These are phyloP conservation scores for Yamadazyma epiphylla DNA, from an alignment of 1,139 yeast genomes.

Conservation along the genomic window DNA sequence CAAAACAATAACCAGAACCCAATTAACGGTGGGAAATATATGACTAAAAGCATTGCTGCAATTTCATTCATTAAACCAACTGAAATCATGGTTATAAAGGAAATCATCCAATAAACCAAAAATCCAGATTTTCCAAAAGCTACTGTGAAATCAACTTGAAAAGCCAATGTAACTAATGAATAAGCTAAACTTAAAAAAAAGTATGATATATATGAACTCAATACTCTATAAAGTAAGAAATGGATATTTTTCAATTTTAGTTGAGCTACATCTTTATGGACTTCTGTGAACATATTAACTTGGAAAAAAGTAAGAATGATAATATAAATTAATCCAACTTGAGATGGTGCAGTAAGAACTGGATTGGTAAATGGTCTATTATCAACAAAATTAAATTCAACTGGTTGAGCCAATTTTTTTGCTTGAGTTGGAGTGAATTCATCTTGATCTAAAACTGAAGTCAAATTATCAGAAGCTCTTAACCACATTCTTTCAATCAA, in stretches of 20 bases:
- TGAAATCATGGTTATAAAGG: conserved; percentile 40
- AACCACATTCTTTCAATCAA: conserved; percentile 19
- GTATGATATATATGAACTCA: conserved; percentile 26
- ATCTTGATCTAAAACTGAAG: conserved; percentile 7
- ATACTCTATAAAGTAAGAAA: conserved; percentile 28
- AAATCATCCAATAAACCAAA: conserved; percentile 42
- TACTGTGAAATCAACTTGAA: conserved; percentile 37
- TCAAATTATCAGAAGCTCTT: conserved; percentile 5
- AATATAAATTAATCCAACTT: conserved; percentile 73
- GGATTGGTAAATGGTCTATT: conserved; percentile 47
- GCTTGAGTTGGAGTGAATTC: conserved; percentile 13
- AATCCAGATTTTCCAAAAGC: conserved; percentile 43
- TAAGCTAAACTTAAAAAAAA: conserved; percentile 34
- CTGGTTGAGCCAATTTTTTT: conserved; percentile 25
- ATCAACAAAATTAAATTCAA: conserved; percentile 40
- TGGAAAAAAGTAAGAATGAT: conserved; percentile 62
- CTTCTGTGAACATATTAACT: conserved; percentile 52
- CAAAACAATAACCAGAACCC: conserved; percentile 44
- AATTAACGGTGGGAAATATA: conserved; percentile 33
- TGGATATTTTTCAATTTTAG: conserved; percentile 26
- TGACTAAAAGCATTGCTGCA: conserved; percentile 28
- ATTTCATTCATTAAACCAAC: conserved; percentile 42
- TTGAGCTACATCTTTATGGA: conserved; percentile 45
- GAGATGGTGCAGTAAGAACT: conserved; percentile 59
- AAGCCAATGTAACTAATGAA: conserved; percentile 38